Percentiles rank a stretch among this genome's conserved stretches.
Evolutionary conservation across 768 basidiomycete species (phyloP).

Genomic region (Hericium rajendrae): DNA sequence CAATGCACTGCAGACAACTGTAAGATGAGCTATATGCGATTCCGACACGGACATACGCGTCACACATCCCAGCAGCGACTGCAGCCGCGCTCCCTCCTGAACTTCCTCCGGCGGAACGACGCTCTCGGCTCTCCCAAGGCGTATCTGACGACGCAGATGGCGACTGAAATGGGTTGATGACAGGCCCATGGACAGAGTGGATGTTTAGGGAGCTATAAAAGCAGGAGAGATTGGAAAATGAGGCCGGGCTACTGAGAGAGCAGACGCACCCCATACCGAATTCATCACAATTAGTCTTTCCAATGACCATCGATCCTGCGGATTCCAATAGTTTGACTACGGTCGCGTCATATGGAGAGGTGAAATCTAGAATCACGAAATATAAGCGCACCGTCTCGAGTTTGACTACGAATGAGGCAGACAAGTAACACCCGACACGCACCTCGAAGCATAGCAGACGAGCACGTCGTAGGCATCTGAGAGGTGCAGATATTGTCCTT

Average conservation of each 20-base stretch:
- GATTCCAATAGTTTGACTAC: slow-evolving; percentile 54
- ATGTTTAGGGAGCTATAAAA: slow-evolving; percentile 60
- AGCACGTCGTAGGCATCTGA: slow-evolving; percentile 61
- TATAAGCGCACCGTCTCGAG: background rate
- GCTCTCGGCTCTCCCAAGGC: slow-evolving; percentile 24
- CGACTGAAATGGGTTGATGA: slow-evolving; percentile 60
- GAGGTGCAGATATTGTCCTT: slow-evolving; percentile 84
- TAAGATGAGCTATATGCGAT: background rate
- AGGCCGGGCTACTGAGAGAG: background rate
- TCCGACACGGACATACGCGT: slow-evolving; percentile 51
- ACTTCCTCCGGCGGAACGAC: slow-evolving; percentile 79
- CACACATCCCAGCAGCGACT: slow-evolving; percentile 75
- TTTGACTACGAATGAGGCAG: background rate
- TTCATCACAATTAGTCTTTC: slow-evolving; percentile 94
- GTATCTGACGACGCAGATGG: slow-evolving; percentile 2
- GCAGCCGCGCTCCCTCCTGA: slow-evolving; percentile 95
- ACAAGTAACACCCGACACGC: slow-evolving; percentile 2
- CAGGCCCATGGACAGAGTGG: slow-evolving; percentile 65
- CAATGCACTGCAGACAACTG: slow-evolving; percentile 49
- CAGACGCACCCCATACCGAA: slow-evolving; percentile 90
- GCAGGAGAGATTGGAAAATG: background rate
- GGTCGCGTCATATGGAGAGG: slow-evolving; percentile 80
- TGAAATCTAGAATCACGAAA: slow-evolving; percentile 41
- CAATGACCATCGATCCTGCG: slow-evolving; percentile 63
- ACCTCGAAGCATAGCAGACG: slow-evolving; percentile 69